These are phyloP conservation scores for Apocynum venetum DNA, from an alignment of 257 asterid genomes.

Conservation along the genomic window DNA sequence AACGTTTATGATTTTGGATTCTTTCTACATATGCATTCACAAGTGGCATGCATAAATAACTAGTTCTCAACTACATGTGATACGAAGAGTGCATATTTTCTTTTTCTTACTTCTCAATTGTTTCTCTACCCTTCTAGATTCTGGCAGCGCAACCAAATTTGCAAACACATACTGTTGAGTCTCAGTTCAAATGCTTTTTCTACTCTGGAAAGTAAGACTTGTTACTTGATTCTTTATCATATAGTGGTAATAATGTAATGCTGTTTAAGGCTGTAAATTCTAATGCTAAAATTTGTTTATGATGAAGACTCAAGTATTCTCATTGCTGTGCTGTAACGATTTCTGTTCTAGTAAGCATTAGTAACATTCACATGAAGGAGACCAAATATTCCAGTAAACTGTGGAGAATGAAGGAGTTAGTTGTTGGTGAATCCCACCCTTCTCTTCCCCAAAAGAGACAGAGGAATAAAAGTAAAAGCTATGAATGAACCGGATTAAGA, in stretches of 20 bases:
- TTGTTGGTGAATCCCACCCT: neutral
- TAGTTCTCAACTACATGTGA: neutral
- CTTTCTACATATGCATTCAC: neutral
- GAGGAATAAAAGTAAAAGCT: neutral
- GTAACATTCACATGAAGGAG: neutral
- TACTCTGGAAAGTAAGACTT: constrained; percentile 61
- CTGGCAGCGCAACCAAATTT: constrained; percentile 56
- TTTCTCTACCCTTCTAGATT: constrained; percentile 36
- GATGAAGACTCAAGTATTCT: neutral
- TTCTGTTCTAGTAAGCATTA: constrained; percentile 2
- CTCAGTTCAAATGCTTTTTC: constrained; percentile 63
- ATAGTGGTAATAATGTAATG: neutral
- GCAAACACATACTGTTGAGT: constrained; percentile 54
- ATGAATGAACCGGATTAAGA: neutral
- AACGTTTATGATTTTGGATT: neutral
- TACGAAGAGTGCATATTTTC: neutral
- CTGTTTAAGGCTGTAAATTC: neutral
- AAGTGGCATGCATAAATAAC: neutral
- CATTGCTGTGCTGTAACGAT: constrained; percentile 1
- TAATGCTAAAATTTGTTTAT: neutral
- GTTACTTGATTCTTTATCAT: neutral
- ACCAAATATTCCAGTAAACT: neutral
- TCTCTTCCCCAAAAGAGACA: neutral
- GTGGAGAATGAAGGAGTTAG: neutral
- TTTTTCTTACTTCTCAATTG: constrained; percentile 7